Evolutionary conservation across 1,284 basidiomycete species (phyloP).

Genomic region (Xerocomus nothofagi): DNA sequence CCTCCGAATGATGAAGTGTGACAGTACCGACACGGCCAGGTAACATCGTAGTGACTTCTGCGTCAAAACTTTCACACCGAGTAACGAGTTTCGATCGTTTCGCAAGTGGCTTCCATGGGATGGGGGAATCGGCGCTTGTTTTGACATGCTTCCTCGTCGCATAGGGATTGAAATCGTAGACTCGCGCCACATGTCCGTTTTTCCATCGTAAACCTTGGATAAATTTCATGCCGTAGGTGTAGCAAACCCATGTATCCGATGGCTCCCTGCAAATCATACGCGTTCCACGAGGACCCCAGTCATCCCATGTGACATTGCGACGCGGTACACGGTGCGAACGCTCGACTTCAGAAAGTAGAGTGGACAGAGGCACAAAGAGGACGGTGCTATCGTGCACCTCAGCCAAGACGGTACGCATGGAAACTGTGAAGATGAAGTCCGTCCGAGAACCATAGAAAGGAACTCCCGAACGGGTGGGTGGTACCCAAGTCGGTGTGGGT

Average conservation of each 20-base stretch:
- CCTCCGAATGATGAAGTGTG: conserved; percentile 10
- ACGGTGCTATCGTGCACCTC: conserved; percentile 16
- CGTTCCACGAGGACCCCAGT: conserved; percentile 50
- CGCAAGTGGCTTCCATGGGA: conserved; percentile 22
- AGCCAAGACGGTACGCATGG: conserved; percentile 10
- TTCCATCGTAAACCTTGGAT: conserved; percentile 31
- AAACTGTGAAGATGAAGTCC: conserved; percentile 29
- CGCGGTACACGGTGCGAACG: conserved; percentile 43
- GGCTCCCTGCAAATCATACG: conserved; percentile 40
- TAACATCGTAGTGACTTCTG: conserved; percentile 22
- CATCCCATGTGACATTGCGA: conserved; percentile 44
- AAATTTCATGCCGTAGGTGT: conserved; percentile 52
- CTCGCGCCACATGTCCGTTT: conserved; percentile 15
- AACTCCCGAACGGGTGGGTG: conserved; percentile 20
- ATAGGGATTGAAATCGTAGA: conserved; percentile 34
- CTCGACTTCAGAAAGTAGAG: conserved; percentile 46
- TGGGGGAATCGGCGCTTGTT: conserved; percentile 6
- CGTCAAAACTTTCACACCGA: conserved; percentile 16
- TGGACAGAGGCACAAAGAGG: conserved; percentile 26
- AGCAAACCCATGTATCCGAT: conserved; percentile 56
- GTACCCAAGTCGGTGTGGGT: conserved; percentile 49
- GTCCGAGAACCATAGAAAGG: conserved; percentile 27
- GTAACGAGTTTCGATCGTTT: conserved; percentile 1
- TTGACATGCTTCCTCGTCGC: conserved; percentile 18
- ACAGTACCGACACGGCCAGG: conserved; percentile 30